Base-by-base conservation (phyloP, 768 basidiomycete species). In the Sarcomyxa edulis region DNA sequence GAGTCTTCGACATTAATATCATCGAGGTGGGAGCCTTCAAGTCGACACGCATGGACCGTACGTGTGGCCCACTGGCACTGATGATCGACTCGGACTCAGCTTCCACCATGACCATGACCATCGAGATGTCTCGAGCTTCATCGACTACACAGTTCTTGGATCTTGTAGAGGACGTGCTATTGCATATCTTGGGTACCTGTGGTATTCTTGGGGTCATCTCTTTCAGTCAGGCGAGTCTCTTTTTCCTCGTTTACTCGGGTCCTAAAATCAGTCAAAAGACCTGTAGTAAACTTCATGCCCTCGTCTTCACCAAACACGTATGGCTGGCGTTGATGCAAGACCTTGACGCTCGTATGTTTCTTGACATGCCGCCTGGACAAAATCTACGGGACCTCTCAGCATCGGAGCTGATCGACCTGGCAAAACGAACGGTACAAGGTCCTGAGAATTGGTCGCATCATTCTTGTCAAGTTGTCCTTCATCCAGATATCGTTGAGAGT, bases 401-500 rank as follows among this genome's bases (percentile, higher is more conserved):
- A 23, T 15, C 24, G 2, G 43, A 36, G 7, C 46, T 48, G 6
- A 34, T 48, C 14, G 21, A 33, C 12, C 32, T 37, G 6, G 43
- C 35, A 14, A 40, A 42, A 29, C 43, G 35, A 3, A 32, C 21
- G 3, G 30, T 33, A 2, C 43, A 23, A 5, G 46, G 46, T 22
- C 46, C 46, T 24, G 31, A 23, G 18, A 45, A 34, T 9, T 48
- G 46, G 46, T 23, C 34, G 18, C 21, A n/a, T n/a, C n/a, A n/a
- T n/a, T n/a, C n/a, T n/a, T n/a, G n/a, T 25, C 3, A 31, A 9
- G 36, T 35, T 12, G 30, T 31, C 23, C 26, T 44, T 1, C 30
- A 36, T 11, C 28, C 23, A 3, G 37, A 39, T 7, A n/a, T n/a
- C n/a, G n/a, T n/a, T n/a, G n/a, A n/a, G n/a, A n/a, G n/a, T n/a